These are phyloP conservation scores for Curvularia verruculosa DNA, from an alignment of 2,329 filamentous ascomycete species.

Conservation along the genomic window DNA sequence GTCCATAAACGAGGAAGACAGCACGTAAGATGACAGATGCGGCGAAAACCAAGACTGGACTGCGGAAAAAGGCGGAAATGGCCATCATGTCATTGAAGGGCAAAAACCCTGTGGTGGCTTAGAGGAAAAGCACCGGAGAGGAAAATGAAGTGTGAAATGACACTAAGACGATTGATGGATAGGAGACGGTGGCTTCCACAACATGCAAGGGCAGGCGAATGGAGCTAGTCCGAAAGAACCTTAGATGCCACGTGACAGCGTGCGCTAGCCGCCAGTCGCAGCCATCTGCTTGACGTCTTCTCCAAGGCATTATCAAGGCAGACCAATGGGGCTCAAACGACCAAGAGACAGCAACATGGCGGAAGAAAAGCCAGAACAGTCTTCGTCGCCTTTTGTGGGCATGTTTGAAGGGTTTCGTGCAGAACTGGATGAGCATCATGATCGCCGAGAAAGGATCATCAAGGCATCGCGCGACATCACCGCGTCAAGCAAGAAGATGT, in stretches of 20 bases:
- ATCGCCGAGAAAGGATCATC: constrained; percentile 85
- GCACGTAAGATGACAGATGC: constrained; percentile 68
- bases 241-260: constrained; percentile 30
- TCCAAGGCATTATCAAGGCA: constrained; percentile 14
- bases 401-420: constrained; percentile 88
- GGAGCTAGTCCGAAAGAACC: constrained; percentile 23
- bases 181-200: constrained; percentile 4
- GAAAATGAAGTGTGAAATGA: not conserved
- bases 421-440: constrained; percentile 93
- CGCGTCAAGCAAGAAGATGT: constrained; percentile 97
- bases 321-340: constrained; percentile 40
- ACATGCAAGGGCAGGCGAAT: constrained; percentile 25
- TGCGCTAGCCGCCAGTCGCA: constrained; percentile 25
- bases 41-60: constrained; percentile 49
- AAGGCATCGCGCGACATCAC: constrained; percentile 94
- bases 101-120: not conserved
- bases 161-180: not conserved
- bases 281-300: constrained; percentile 32
- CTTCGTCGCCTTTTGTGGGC: constrained; percentile 56
- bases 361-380: constrained; percentile 39
- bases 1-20: constrained; percentile 80
- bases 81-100: constrained; percentile 24
- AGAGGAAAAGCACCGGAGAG: not conserved
- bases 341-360: constrained; percentile 46
- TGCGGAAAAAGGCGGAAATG: constrained; percentile 43